phyloP scores from a whole-genome alignment of 306 rosid species.

The Medicago lupulina region DNA sequence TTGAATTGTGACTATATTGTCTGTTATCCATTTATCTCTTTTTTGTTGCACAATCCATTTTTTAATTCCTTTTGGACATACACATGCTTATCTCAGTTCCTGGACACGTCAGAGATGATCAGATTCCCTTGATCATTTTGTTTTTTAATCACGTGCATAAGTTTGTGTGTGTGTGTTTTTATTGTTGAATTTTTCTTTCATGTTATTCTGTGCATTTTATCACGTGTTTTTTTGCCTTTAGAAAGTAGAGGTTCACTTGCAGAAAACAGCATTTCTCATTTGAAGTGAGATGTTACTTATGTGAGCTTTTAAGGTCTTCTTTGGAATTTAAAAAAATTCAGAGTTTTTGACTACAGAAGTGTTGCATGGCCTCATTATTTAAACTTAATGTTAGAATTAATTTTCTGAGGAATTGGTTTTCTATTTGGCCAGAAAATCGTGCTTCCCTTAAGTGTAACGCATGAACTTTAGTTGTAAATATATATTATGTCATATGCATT shows the following conservation, averaged over 20 bases:
- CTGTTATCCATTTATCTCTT: too few species aligned
- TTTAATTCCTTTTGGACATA: not conserved
- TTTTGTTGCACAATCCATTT: too few species aligned
- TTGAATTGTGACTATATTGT: not conserved
- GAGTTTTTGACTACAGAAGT: slow-evolving; percentile 8
- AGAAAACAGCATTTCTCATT: slow-evolving; percentile 20
- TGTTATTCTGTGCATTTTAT: not conserved
- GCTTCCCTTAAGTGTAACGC: not conserved
- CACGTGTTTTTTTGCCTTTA: not conserved
- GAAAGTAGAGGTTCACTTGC: not conserved
- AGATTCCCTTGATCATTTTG: slow-evolving; percentile 3
- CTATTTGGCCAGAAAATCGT: not conserved
- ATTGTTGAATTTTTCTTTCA: not conserved
- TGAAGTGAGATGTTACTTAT: slow-evolving; percentile 1
- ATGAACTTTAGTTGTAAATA: not conserved
- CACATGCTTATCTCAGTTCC: slow-evolving; percentile 4
- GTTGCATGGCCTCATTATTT: not conserved
- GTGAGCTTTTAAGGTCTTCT: not conserved
- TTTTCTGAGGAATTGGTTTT: not conserved
- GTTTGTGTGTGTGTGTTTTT: not conserved
- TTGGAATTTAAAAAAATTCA: not conserved
- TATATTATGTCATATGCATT: not conserved
- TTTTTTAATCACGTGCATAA: not conserved
- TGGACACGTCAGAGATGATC: slow-evolving; percentile 7
- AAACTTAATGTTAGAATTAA: not conserved